Percentiles rank a stretch among this genome's conserved stretches.
phyloP scores from a whole-genome alignment of 208 protist species.

The Spongospora subterranea region DNA sequence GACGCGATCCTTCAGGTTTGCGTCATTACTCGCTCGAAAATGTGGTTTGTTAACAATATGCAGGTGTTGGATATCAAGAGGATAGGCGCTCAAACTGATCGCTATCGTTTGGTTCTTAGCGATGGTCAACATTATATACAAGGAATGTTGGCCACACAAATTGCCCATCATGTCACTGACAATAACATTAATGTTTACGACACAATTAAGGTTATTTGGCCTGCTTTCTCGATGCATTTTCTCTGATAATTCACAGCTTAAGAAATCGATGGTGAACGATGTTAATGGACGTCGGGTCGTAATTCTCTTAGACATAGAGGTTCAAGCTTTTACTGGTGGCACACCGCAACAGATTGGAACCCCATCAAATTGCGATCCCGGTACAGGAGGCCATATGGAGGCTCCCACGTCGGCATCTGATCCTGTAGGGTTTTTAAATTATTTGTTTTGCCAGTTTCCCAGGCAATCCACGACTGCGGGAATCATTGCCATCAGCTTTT shows the following conservation, averaged over 20 bases:
- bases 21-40: neutral
- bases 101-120: neutral
- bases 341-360: too few relatives aligned
- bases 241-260: neutral
- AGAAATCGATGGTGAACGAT: too few relatives aligned
- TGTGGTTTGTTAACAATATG: neutral
- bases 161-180: neutral
- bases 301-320: too few relatives aligned
- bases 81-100: neutral
- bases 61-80: slow-evolving; percentile 8
- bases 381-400: too few relatives aligned
- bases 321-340: too few relatives aligned
- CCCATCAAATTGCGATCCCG: too few relatives aligned
- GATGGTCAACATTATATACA: slow-evolving; percentile 16
- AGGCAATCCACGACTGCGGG: too few relatives aligned
- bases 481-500: too few relatives aligned
- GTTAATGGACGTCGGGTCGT: too few relatives aligned
- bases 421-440: too few relatives aligned
- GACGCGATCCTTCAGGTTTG: neutral
- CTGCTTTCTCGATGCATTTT: neutral
- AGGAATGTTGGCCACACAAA: neutral
- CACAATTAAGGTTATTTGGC: slow-evolving; percentile 30
- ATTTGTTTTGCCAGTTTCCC: too few relatives aligned
- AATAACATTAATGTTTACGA: neutral
- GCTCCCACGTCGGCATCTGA: too few relatives aligned